Evolutionary conservation across 768 basidiomycete genomes (phyloP), one percentile per base, ranked within the genome.

Genomic region (Ramaria rubella): DNA sequence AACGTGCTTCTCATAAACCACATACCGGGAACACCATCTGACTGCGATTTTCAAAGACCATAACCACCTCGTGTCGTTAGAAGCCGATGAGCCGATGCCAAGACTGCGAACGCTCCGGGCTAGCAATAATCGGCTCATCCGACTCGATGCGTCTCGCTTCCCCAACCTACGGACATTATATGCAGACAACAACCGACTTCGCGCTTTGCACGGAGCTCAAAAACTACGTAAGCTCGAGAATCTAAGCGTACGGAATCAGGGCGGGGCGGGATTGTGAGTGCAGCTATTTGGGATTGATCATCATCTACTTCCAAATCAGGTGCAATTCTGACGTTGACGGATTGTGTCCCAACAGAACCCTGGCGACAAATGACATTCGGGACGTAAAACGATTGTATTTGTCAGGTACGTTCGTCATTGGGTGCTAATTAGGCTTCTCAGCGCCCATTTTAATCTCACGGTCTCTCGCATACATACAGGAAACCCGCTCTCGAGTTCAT

Each of bases 331-430:
- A 49, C 14, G 57, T 58, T 51, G 60, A 40, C 38, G 33, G 57
- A 34, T 45, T 52, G 38, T 42, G 42, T 45, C 49, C 36, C 40
- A 31, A 48, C 42, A 71, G 70, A 17, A 53, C 57, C 11, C 62
- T 74, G 15, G 46, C 66, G 3, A 61, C 58, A 34, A 60, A 58
- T 7, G 87, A 92, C 67, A 81, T 96, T 65, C 84, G 90, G 66
- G 91, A 94, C 73, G 85, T 93, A 64, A 94, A 94, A 73, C 83
- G 94, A 53, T 73, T 98, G 67, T 99, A 97, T 76, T 82, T 97
- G 55, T 94, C 92, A 62, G 92, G 93, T 92, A 68, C 62, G 89
- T 8, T 33, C 19, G 17, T 31, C 36, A 54, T 34, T 29, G 24
- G 38, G 14, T 23, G 53, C 5, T 55, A 77, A 55, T 36, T 51